These are phyloP conservation scores for Thalia dealbata DNA, from an alignment of 176 grass and related monocot species.

Conservation along the genomic window DNA sequence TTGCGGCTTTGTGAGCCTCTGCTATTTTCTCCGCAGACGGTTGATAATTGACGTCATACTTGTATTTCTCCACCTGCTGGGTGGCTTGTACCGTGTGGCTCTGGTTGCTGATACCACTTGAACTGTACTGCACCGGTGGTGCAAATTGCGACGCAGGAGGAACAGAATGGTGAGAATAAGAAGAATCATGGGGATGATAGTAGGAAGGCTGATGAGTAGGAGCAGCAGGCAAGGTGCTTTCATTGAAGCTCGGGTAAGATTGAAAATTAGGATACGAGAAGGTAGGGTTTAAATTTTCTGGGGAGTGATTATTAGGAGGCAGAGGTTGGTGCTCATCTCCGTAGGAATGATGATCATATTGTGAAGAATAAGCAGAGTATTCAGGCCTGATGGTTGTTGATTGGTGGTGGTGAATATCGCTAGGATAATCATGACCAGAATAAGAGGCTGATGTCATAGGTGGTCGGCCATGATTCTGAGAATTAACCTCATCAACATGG, in stretches of 20 bases:
- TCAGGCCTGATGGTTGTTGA: constrained; percentile 36
- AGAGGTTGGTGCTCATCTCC: constrained; percentile 37
- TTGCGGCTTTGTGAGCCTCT: constrained; percentile 86
- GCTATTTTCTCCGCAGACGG: constrained; percentile 68
- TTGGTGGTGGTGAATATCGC: constrained; percentile 36
- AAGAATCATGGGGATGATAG: constrained; percentile 36
- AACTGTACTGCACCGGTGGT: constrained; percentile 20
- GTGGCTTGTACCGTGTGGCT: constrained; percentile 24
- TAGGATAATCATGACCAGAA: constrained; percentile 34
- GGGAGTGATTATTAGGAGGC: constrained; percentile 49
- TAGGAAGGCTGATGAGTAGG: constrained; percentile 48
- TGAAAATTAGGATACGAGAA: constrained; percentile 88
- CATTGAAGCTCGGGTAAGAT: constrained; percentile 87
- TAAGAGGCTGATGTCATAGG: constrained; percentile 48
- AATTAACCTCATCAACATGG: constrained; percentile 29
- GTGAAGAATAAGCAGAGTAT: constrained; percentile 39
- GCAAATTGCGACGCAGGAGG: constrained; percentile 23
- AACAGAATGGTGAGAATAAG: constrained; percentile 28
- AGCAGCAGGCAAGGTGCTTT: constrained; percentile 44
- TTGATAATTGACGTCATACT: constrained; percentile 79
- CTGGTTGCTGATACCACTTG: constrained; percentile 9
- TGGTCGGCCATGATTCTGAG: constrained; percentile 31
- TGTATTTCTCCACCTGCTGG: constrained; percentile 44
- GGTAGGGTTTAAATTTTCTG: constrained; percentile 38
- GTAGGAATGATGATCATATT: constrained; percentile 57